Conservation (phyloP, 2,329 filamentous ascomycete species). For the Colletotrichum costaricense region DNA sequence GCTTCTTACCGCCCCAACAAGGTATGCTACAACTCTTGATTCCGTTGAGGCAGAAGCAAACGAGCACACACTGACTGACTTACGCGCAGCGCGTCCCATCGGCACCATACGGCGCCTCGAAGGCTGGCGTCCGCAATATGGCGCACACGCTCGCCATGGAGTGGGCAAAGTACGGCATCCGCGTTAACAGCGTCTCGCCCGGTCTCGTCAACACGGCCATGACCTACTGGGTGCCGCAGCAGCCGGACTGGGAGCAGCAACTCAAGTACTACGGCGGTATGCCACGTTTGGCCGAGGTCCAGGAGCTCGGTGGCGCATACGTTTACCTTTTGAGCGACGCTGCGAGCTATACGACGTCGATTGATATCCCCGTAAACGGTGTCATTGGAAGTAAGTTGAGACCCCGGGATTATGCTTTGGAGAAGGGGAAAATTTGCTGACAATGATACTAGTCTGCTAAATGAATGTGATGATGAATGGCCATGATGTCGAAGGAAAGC, state of each 20-base stretch:
- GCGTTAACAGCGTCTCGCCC: conserved; percentile 59
- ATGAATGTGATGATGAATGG: background rate
- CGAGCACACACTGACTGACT: too few species aligned
- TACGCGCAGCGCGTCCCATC: conserved; percentile 55
- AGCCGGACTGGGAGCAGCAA: conserved; percentile 66
- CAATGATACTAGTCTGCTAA: background rate
- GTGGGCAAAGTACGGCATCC: conserved; percentile 57
- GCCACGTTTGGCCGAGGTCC: conserved; percentile 52
- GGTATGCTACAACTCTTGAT: conserved; percentile 25
- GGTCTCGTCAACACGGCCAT: conserved; percentile 56
- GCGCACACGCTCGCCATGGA: conserved; percentile 57
- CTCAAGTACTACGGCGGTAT: conserved; percentile 70
- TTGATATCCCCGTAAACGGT: conserved; percentile 61
- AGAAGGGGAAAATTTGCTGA: background rate
- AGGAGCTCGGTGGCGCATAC: conserved; percentile 67
- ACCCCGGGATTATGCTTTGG: too few species aligned
- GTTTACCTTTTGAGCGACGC: conserved; percentile 66
- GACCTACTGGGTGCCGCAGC: conserved; percentile 61
- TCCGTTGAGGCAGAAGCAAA: too few species aligned
- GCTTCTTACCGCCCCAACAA: conserved; percentile 60
- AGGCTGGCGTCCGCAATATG: conserved; percentile 55
- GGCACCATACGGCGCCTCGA: conserved; percentile 58
- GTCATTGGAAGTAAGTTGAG: conserved; percentile 43
- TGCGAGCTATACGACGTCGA: conserved; percentile 61
- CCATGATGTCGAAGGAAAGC: background rate